Conservation (phyloP, 306 rosid genomes). For the Acmispon strigosus region DNA sequence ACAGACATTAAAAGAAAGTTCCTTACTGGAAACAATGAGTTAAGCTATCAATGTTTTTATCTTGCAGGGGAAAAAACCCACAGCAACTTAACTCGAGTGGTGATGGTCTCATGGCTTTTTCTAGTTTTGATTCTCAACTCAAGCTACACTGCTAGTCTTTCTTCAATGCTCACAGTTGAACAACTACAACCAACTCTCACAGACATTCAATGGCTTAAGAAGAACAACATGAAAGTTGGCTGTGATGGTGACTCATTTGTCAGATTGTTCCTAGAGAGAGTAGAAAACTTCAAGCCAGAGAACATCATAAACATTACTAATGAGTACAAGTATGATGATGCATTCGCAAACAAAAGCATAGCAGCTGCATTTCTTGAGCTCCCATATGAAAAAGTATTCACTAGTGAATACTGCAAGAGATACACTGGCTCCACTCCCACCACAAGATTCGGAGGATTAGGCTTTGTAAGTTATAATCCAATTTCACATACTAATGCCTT, state of each 20-base stretch:
- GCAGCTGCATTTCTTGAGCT: conserved; percentile 68
- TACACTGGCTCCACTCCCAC: conserved; percentile 29
- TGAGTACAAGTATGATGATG: conserved; percentile 21
- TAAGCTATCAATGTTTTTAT: not conserved
- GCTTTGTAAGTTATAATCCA: conserved; percentile 48
- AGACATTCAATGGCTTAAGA: conserved; percentile 37
- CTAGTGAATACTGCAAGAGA: conserved; percentile 33
- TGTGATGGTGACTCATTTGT: conserved; percentile 52
- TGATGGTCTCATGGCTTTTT: conserved; percentile 50
- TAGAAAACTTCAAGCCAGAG: conserved; percentile 19
- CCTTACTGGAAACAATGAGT: not conserved
- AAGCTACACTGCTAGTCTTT: conserved; percentile 68
- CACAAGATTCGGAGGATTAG: conserved; percentile 60
- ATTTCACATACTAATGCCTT: not conserved
- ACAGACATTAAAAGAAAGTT: not conserved
- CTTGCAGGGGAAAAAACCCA: conserved; percentile 42
- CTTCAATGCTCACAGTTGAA: conserved; percentile 60
- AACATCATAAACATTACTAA: conserved; percentile 15
- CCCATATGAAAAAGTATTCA: conserved; percentile 49
- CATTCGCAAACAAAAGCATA: conserved; percentile 28
- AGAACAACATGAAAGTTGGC: conserved; percentile 38
- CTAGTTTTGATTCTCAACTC: conserved; percentile 47
- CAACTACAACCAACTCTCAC: conserved; percentile 26
- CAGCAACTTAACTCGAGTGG: conserved; percentile 41
- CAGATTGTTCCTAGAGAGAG: conserved; percentile 29